Evolutionary conservation across 192 early-diverging fungal species (phyloP), one percentile per base, ranked within the genome.

Genomic region (Thamnidium elegans): DNA sequence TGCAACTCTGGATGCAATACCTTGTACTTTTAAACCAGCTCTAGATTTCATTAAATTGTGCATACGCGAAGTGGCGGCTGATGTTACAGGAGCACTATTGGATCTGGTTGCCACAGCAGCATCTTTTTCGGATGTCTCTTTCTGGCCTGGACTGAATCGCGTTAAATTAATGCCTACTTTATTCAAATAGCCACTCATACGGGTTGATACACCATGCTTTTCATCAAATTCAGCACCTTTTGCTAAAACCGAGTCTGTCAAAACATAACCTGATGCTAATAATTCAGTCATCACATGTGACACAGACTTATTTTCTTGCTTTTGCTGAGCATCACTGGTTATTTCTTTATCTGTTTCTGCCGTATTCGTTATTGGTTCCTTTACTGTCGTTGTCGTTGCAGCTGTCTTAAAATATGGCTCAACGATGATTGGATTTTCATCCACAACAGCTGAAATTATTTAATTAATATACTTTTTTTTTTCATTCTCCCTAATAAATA

Each of bases 171-270:
- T 17, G 13, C 50, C 53, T n/a, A 71, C 20, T 31, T 66, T 52
- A 20, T 59, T 32, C 14, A 71, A 61, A 56, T 71, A 71, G 5
- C 65, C 47, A 14, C 61, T 58, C 15, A 68, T 50, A 34, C 67
- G 67, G 17, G 59, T 46, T 30, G 67, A 54, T 30, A 68, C 58
- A n/a, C 77, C 76, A 62, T 84, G 84, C 69, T 79, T 84, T 61
- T 67, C 60, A 67, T 89, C 88, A 64, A 83, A 81, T 44, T 83
- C 80, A 4, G 84, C 72, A 30, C 86, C 86, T 53, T 81, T 78
- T 44, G 72, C 66, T 51, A 89, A 68, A 17, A 89, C 82, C 13
- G 66, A 66, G 62, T 87, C 85, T 46, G 76, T 74, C 23, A 89
- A 53, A 14, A 75, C 60, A 69, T 86, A 84, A 30, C 88, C 88